Conservation (phyloP, 2,329 filamentous ascomycete species). For the Ophiosphaerella korrae region DNA sequence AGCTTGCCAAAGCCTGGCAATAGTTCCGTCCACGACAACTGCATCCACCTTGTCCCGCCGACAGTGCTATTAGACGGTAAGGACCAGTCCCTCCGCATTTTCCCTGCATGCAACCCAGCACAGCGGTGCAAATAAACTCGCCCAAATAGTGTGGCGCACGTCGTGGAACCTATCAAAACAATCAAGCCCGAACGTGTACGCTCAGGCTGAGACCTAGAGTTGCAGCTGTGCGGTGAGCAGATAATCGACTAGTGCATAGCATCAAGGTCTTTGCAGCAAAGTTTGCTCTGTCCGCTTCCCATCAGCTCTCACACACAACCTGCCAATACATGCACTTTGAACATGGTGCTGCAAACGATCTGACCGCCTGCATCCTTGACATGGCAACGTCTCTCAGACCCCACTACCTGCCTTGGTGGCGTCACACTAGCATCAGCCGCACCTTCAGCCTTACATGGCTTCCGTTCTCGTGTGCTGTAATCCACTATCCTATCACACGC, state of each 20-base stretch:
- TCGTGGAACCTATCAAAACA: constrained; percentile 13
- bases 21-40: no score
- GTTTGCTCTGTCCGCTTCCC: no score
- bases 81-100: constrained; percentile 4
- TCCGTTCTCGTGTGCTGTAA: background rate
- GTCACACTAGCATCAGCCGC: constrained; percentile 13
- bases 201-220: constrained; percentile 7
- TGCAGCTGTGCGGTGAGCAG: background rate
- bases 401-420: constrained; percentile 4
- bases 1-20: no score
- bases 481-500: background rate
- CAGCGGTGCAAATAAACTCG: background rate
- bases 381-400: background rate
- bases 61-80: constrained; percentile 35
- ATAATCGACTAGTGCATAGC: background rate
- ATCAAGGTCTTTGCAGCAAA: background rate
- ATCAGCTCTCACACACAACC: background rate
- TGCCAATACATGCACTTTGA: background rate
- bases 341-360: background rate
- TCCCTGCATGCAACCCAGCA: constrained; percentile 6
- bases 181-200: constrained; percentile 9
- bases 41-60: no score
- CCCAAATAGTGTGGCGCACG: constrained; percentile 5
- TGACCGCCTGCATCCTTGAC: constrained; percentile 4
- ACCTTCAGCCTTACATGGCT: constrained; percentile 11